Evolutionary conservation across 2,329 filamentous ascomycete genomes (phyloP), one percentile per base, ranked within the genome.

Genomic region (Elsinoe fawcettii): DNA sequence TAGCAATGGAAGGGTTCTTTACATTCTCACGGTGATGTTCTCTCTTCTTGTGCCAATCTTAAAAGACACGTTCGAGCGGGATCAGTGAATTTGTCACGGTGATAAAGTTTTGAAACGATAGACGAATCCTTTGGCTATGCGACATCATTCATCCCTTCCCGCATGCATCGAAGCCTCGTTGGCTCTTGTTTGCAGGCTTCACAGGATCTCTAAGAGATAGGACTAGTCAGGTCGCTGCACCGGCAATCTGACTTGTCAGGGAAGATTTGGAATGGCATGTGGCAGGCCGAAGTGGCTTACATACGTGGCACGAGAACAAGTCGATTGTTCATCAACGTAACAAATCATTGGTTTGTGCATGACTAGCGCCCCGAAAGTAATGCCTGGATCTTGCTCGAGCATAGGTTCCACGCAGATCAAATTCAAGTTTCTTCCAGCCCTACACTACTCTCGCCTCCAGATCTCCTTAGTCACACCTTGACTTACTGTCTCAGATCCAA

Each of bases 241-340:
- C 27, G 27, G 5, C 27, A 14, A 37, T 12, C 34, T 12, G 34
- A 37, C 9, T 37, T 37, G 7, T n/a, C 8, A n/a, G n/a, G 20
- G 18, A 25, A 46, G 25, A 51, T 51, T 51, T 51, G 46, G 46
- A 51, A 51, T 51, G 46, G 20, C 20, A 14, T 51, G 46, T 32
- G 16, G 27, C 12, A 7, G 34, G 1, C 46, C 46, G 46, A 51
- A 34, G 27, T 22, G n/a, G 41, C 11, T 22, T 11, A 14, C 27
- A 18, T 20, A 51, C 25, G 25, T 51, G 25, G 46, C 25, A 34
- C 8, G 16, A 32, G 30, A 11, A 51, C 46, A 51, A 51, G 8
- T 12, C 25, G 14, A 51, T 51, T 51, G 46, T 51, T 25, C 46
- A 18, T 25, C 46, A 51, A 51, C 34, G 46, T 5, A 18, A 9